A percentile compares a stretch with the other conserved stretches of the same genome.
phyloP scores from a whole-genome alignment of 495 filamentous ascomycete species.

The Hyaloscypha finlandica region DNA sequence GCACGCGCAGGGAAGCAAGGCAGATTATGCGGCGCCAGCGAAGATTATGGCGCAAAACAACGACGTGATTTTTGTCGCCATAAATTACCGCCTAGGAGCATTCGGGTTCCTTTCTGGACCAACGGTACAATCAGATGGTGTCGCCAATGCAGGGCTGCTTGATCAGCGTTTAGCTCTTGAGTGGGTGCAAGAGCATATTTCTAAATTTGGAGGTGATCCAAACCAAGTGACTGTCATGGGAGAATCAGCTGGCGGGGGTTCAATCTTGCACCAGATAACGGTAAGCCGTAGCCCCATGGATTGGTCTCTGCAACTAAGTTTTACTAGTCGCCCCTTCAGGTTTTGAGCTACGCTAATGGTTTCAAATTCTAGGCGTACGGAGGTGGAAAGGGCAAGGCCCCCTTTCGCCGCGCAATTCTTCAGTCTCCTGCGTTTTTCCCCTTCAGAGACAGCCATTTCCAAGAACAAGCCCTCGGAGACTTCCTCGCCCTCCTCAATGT shows the following conservation, averaged over 20 bases:
- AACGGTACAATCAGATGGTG: background rate
- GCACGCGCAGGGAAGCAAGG: background rate
- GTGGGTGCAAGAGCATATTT: conserved; percentile 72
- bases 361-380: conserved; percentile 40
- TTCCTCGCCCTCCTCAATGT: conserved; percentile 31
- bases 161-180: conserved; percentile 72
- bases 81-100: background rate
- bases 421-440: conserved; percentile 31
- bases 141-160: conserved; percentile 60
- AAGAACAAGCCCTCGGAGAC: conserved; percentile 21
- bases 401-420: conserved; percentile 31
- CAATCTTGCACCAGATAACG: conserved; percentile 67
- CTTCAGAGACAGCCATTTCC: conserved; percentile 24
- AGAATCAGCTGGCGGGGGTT: conserved; percentile 68
- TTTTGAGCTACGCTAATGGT: too few relatives aligned
- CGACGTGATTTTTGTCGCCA: background rate
- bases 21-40: background rate
- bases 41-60: background rate
- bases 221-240: conserved; percentile 69
- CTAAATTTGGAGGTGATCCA: conserved; percentile 69
- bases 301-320: too few relatives aligned
- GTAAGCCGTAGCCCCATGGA: too few relatives aligned
- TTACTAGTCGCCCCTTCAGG: too few relatives aligned
- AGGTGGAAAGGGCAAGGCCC: conserved; percentile 28
- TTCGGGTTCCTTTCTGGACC: conserved; percentile 1